phyloP scores from a whole-genome alignment of 306 rosid species.

The Gastrolobium bilobum region DNA sequence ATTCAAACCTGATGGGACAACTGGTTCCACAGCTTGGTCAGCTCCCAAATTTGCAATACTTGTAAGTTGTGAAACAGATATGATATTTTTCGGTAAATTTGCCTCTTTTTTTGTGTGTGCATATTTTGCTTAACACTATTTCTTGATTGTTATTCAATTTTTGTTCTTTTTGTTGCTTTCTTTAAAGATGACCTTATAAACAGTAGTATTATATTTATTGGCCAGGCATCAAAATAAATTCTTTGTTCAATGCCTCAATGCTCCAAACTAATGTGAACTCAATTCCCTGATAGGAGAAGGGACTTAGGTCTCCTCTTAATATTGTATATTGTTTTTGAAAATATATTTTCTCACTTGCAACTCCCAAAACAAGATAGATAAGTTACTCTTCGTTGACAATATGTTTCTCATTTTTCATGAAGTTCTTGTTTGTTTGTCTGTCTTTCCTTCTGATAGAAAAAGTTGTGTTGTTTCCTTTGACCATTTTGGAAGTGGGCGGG shows the following conservation, averaged over 20 bases:
- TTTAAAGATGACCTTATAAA: too few relatives aligned
- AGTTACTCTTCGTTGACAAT: too few relatives aligned
- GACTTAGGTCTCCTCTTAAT: neutral
- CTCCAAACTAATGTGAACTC: too few relatives aligned
- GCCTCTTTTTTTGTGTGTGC: neutral
- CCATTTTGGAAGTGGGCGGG: too few relatives aligned
- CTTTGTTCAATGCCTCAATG: too few relatives aligned
- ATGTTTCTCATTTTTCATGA: neutral
- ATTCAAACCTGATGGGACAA: constrained; percentile 70
- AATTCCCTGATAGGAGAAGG: neutral
- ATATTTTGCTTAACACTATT: neutral
- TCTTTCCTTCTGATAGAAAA: too few relatives aligned
- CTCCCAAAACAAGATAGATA: neutral
- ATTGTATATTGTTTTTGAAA: neutral
- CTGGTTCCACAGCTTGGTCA: constrained; percentile 74
- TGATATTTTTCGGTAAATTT: constrained; percentile 6
- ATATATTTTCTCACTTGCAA: neutral
- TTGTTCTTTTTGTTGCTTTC: too few relatives aligned
- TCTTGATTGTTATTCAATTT: neutral
- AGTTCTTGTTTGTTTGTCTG: too few relatives aligned
- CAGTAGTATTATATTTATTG: too few relatives aligned
- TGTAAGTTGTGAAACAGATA: constrained; percentile 60
- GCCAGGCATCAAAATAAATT: too few relatives aligned
- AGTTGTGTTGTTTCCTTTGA: too few relatives aligned
- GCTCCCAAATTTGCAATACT: constrained; percentile 67